Base-by-base conservation (phyloP, 768 basidiomycete species). In the Podaxis rugospora region DNA sequence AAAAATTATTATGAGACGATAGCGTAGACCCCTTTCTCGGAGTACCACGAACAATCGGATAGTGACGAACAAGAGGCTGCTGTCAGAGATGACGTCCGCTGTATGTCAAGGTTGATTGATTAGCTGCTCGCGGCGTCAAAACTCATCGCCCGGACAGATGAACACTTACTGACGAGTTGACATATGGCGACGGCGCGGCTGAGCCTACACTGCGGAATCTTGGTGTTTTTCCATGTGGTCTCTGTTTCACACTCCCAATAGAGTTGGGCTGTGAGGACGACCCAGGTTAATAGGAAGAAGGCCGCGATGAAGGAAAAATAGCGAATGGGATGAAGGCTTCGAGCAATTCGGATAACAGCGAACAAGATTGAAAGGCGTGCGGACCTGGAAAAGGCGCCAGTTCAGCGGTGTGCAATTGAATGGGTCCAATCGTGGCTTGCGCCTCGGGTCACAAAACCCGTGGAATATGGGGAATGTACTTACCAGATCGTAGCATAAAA, bases 311-410 rank as follows among this genome's bases (percentile, higher is more conserved):
- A 66, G 16, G 13, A 35, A 7, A 53, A 40, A 14, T 21, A 16
- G 9, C 59, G 51, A 5, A 25, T 32, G 9, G 40, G 49, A 2
- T 40, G 51, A 3, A 53, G 51, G 4, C 16, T 46, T 18, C 77
- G 77, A 53, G 79, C 78, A 64, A 83, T 74, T 39, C 83, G 80
- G 57, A 83, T 78, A 59, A 85, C 75, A 5, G 82, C 82, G 69
- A 81, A 82, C 11, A 60, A 39, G 27, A 60, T 60, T 27, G 59
- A 60, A 10, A 60, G 42, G 27, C 57, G 49, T 9, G 57, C 37
- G 4, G 57, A 59, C 57, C 57, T 59, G 47, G 5, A 28, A 23
- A 25, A 23, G 44, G 21, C 32, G 23, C 25, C 13, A 57, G 36
- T 37, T 35, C 23, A 32, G 7, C 27, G 23, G 21, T 5, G 13